These are phyloP conservation scores for Gossypium stocksii DNA, from an alignment of 345 rosid genomes.

Conservation along the genomic window DNA sequence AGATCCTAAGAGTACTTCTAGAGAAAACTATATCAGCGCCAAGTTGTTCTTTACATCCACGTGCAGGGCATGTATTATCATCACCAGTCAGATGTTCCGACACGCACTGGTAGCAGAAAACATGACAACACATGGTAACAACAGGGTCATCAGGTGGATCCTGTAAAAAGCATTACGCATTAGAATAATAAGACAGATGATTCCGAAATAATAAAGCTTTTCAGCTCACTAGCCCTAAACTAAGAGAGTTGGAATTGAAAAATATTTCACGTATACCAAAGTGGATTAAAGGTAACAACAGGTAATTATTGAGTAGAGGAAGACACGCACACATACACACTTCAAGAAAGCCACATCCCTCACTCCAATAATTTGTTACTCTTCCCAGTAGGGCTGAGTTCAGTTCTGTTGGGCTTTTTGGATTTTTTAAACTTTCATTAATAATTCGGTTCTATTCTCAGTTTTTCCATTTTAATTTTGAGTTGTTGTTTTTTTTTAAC, in stretches of 20 bases:
- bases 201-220: background rate
- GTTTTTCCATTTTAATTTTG: too few species aligned
- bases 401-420: too few species aligned
- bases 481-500: too few species aligned
- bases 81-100: slow-evolving; percentile 73
- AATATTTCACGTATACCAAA: background rate
- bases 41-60: slow-evolving; percentile 62
- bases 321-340: background rate
- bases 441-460: too few species aligned
- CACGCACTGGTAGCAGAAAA: slow-evolving; percentile 87
- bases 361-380: background rate
- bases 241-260: background rate
- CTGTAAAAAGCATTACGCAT: slow-evolving; percentile 40
- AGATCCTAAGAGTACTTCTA: slow-evolving; percentile 56
- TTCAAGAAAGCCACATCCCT: background rate
- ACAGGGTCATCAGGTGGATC: slow-evolving; percentile 92
- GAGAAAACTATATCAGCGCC: slow-evolving; percentile 75
- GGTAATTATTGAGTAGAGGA: background rate
- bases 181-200: slow-evolving; percentile 11
- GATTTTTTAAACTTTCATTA: too few species aligned
- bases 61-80: slow-evolving; percentile 74
- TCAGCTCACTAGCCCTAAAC: background rate
- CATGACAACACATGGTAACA: slow-evolving; percentile 82
- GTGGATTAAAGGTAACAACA: background rate
- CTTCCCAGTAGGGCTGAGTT: background rate